Base-by-base conservation (phyloP, 2,329 filamentous ascomycete genomes). In the Penicillium sp. region DNA sequence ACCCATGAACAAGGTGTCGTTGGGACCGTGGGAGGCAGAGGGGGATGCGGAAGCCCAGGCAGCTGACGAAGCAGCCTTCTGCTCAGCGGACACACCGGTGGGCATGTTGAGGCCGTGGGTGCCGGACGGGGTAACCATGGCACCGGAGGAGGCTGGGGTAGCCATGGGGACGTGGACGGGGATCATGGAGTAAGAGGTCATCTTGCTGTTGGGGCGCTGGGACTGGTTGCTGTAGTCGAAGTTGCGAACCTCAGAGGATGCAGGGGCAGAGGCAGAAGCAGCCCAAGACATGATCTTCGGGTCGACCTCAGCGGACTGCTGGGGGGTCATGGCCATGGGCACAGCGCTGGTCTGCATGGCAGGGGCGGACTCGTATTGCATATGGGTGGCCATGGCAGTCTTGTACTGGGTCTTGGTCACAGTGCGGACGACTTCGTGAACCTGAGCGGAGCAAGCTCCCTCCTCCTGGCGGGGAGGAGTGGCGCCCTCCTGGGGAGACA, bases 81-180 rank as follows among this genome's bases (percentile, higher is more conserved):
- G n/a, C 22, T 47, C 11, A 21, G 38, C 36, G 5, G 13, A 22
- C n/a, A 75, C 77, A 49, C 79, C 78, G 43, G 70, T 72, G 27
- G 79, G 80, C 16, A 79, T 18, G 31, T 39, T 44, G 11, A 44
- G 31, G 11, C 47, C 52, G 14, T 36, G 22, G 44, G 55, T 65
- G 5, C 49, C 56, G 1, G 66, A 71, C 24, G 70, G 68, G 1
- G 70, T 64, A 4, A 66, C 57, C 68, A 60, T 55, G 60, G 65
- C 43, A 16, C n/a, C 50, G 3, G 32, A 59, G 5, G 49, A 56
- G 18, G 50, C 42, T 1, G 65, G 56, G 8, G 49, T 59, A 4
- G 57, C 57, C 46, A 52, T 47, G 16, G 67, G 66, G 0, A 72
- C 66, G 21, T 64, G 55, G 5, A 71, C 66, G 2, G 68, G 62